Evolutionary conservation across 2,329 filamentous ascomycete species (phyloP), one percentile per base, ranked within the genome.

Genomic region (Ceratocystis papillata): DNA sequence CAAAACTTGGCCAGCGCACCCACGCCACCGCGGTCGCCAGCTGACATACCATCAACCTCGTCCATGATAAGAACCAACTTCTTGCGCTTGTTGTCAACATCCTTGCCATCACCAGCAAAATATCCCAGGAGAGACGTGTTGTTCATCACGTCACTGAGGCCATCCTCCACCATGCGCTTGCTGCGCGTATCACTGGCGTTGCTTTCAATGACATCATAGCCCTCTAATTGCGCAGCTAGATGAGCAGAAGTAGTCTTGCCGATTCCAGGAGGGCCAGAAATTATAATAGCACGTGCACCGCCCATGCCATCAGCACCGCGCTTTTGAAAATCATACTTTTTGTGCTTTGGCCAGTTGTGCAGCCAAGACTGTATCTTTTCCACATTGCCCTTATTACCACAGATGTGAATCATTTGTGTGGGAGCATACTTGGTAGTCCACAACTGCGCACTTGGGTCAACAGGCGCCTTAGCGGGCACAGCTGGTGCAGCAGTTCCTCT

Each of bases 31-130:
- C 94, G 87, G 74, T 99, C 94, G 73, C 94, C 94, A 45, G 90
- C 92, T 68, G 93, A 97, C 94, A 99, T 97, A 64, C 94, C 94
- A 72, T 99, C 94, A 3, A 99, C 94, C 76, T 99, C 94, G 71
- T 99, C 94, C 94, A 99, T 97, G 76, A 99, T 90, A 62, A 99
- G 79, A 5, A 96, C 90, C 44, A 97, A 85, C 71, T 96, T 96
- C 79, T 95, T 96, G 79, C 94, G 97, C 17, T 81, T 80, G 3
- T 79, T 77, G 57, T 96, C 88, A 2, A 96, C 86, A 67, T 87
- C 83, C 75, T 94, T 89, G 28, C 89, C 88, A 66, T 92, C 89
- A 1, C 85, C 86, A 5, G 91, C 86, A 74, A 97, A 99, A 76
- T 88, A 99, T 1, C 94, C 94, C 66, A 91, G 82, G 12, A 99